phyloP scores from a whole-genome alignment of 2,329 filamentous ascomycete species.

The Aureobasidium vineae region DNA sequence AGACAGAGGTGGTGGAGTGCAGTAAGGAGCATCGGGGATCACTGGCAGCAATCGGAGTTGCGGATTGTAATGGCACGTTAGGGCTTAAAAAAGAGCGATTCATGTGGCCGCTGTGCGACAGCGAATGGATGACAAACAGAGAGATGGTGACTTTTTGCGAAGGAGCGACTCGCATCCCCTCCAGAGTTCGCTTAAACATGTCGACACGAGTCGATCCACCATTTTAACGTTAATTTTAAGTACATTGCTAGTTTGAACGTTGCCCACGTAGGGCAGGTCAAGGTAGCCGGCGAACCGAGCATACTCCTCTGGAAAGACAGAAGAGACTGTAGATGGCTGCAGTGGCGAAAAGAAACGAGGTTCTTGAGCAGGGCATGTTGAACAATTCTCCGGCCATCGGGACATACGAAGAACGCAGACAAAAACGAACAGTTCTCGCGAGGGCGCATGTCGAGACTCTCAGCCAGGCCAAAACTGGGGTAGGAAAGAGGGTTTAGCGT shows the following conservation, averaged over 20 bases:
- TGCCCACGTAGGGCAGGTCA: not conserved
- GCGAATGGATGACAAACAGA: not conserved
- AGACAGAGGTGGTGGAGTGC: not conserved
- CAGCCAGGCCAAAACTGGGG: constrained; percentile 9
- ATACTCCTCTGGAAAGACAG: not conserved
- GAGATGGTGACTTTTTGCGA: not conserved
- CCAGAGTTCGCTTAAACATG: not conserved
- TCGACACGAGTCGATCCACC: constrained; percentile 8
- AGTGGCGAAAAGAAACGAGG: not conserved
- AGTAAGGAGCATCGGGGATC: not conserved
- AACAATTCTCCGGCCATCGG: not conserved
- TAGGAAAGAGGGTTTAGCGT: constrained; percentile 7
- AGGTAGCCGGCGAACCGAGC: not conserved
- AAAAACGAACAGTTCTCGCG: not conserved
- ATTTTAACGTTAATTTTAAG: constrained; percentile 16
- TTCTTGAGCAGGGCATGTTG: not conserved
- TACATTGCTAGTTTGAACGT: constrained; percentile 6
- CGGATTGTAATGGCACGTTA: not conserved
- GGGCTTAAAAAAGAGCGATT: not conserved
- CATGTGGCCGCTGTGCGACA: not conserved
- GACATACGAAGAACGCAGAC: not conserved
- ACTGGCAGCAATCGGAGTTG: not conserved
- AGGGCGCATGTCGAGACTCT: not conserved
- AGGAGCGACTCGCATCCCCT: not conserved
- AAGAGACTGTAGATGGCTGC: not conserved